Evolutionary conservation across 495 filamentous ascomycete genomes (phyloP).

Genomic region (Bacidia rubella): DNA sequence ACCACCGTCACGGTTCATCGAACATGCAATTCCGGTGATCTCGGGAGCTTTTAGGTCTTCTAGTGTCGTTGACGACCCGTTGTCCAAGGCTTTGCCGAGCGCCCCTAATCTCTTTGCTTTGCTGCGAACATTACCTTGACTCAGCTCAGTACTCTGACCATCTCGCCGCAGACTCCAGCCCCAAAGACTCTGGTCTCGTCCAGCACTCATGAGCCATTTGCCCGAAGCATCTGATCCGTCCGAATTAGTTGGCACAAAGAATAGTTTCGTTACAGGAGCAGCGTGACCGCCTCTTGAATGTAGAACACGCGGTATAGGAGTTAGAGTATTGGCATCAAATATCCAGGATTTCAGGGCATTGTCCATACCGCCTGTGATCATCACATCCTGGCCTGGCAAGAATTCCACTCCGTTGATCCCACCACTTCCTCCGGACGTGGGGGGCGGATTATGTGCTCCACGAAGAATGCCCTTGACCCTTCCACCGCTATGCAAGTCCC

Average conservation of each 20-base stretch:
- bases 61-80: constrained; percentile 35
- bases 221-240: constrained; percentile 77
- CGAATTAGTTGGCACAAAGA: constrained; percentile 72
- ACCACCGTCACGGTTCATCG: constrained; percentile 82
- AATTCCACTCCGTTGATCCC: constrained; percentile 76
- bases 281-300: constrained; percentile 81
- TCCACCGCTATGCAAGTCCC: constrained; percentile 85
- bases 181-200: constrained; percentile 80
- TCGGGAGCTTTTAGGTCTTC: constrained; percentile 78
- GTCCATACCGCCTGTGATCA: constrained; percentile 80
- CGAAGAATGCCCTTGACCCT: constrained; percentile 69
- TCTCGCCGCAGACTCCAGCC: constrained; percentile 89
- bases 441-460: constrained; percentile 67
- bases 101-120: constrained; percentile 75
- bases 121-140: constrained; percentile 68
- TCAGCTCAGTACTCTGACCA: constrained; percentile 85
- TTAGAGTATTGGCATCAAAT: constrained; percentile 78
- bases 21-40: constrained; percentile 79
- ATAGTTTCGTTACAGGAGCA: constrained; percentile 61
- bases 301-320: constrained; percentile 66
- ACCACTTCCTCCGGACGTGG: constrained; percentile 37
- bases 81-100: constrained; percentile 28
- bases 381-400: constrained; percentile 74
- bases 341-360: constrained; percentile 94
- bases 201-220: constrained; percentile 90